phyloP scores from a whole-genome alignment of 768 basidiomycete species.

The Auricularia cornea region DNA sequence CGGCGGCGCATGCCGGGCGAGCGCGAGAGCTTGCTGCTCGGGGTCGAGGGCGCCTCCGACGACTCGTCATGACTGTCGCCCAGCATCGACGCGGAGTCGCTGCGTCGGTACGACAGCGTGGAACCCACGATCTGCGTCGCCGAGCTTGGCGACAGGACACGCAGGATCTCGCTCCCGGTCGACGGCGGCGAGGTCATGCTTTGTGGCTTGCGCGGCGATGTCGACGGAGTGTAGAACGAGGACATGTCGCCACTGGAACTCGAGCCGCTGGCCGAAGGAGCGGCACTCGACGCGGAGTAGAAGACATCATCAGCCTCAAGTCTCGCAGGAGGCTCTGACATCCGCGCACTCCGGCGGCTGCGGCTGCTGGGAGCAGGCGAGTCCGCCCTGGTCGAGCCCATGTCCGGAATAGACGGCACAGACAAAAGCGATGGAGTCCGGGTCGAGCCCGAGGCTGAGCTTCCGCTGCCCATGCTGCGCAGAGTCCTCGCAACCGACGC shows the following conservation, averaged over 20 bases:
- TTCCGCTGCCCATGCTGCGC: neutral
- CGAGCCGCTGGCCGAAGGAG: neutral
- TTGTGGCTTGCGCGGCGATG: neutral
- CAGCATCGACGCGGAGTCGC: conserved; percentile 47
- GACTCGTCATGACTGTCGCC: conserved; percentile 42
- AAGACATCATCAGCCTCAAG: neutral
- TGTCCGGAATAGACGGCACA: neutral
- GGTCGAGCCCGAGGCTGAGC: neutral
- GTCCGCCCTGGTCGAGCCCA: neutral
- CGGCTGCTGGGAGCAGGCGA: neutral
- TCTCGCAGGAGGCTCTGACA: neutral
- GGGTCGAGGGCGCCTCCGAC: conserved; percentile 3
- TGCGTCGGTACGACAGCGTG: conserved; percentile 42
- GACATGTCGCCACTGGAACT: neutral
- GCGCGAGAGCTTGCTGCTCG: conserved; percentile 36
- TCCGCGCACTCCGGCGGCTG: neutral
- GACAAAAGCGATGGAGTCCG: too few relatives aligned
- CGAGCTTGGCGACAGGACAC: conserved; percentile 4
- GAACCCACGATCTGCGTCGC: conserved; percentile 42
- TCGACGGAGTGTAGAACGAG: neutral
- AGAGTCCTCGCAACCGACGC: conserved; percentile 24
- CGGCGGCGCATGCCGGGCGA: conserved; percentile 50
- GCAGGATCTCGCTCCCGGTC: neutral
- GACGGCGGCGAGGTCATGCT: neutral
- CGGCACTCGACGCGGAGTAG: neutral